A percentile compares a stretch with the other conserved stretches of the same genome.
These are phyloP conservation scores for Glebionis coronaria DNA, from an alignment of 129 eudicot species.

Conservation along the genomic window DNA sequence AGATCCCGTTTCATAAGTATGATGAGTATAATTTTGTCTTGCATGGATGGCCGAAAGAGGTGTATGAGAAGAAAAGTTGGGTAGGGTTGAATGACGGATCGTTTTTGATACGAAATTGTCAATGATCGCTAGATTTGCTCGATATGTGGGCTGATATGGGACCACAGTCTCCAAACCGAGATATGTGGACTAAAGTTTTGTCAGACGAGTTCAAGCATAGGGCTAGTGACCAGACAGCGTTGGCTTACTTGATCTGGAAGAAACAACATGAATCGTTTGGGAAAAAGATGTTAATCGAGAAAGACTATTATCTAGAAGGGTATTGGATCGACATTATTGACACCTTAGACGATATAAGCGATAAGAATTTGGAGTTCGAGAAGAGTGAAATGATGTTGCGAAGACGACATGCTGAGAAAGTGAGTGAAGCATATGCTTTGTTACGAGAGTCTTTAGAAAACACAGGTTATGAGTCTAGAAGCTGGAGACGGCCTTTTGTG, in stretches of 20 bases:
- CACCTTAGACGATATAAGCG: neutral
- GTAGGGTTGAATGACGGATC: neutral
- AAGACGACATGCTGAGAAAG: neutral
- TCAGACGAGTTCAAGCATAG: neutral
- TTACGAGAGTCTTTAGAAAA: neutral
- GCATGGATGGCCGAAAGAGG: neutral
- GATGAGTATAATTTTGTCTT: neutral
- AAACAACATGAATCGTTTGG: neutral
- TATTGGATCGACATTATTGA: neutral
- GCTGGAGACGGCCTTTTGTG: neutral
- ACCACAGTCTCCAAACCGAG: neutral
- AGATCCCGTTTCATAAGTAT: neutral
- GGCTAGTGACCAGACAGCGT: neutral
- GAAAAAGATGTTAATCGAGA: neutral
- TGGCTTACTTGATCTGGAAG: neutral
- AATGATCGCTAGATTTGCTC: neutral
- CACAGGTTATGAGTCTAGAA: neutral
- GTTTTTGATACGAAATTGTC: neutral
- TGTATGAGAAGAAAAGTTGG: neutral
- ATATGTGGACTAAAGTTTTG: neutral
- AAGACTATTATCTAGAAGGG: neutral
- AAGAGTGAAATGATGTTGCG: neutral
- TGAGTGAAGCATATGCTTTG: neutral
- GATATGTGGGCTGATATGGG: constrained; percentile 3
- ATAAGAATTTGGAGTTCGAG: neutral